Evolutionary conservation across 2,329 filamentous ascomycete genomes (phyloP).

Genomic region (Microsporum canis): DNA sequence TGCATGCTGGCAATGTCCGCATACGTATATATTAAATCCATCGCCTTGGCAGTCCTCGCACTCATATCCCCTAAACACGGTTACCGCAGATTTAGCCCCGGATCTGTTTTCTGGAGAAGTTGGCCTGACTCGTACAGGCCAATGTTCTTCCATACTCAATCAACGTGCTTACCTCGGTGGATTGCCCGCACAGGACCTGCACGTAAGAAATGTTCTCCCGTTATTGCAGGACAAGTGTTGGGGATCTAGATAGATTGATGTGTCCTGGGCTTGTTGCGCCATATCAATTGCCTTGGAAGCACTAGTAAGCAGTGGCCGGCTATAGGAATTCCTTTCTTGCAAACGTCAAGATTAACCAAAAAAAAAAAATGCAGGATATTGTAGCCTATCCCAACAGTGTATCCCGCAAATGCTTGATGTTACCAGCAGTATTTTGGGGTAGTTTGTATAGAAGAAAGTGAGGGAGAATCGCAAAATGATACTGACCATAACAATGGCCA

Average conservation of each 20-base stretch:
- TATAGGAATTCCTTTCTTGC: neutral
- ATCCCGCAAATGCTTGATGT: too few species aligned
- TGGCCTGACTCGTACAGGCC: too few species aligned
- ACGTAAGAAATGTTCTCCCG: slow-evolving; percentile 25
- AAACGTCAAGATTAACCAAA: too few species aligned
- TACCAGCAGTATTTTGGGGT: too few species aligned
- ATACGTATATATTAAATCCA: slow-evolving; percentile 8
- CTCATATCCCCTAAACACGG: slow-evolving; percentile 3
- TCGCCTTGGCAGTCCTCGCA: slow-evolving; percentile 10
- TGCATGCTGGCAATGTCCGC: slow-evolving; percentile 6
- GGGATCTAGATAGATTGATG: slow-evolving; percentile 20
- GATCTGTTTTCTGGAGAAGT: too few species aligned
- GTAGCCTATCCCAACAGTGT: too few species aligned
- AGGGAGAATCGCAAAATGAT: too few species aligned
- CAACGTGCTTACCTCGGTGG: slow-evolving; percentile 25
- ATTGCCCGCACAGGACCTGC: slow-evolving; percentile 28
- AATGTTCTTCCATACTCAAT: too few species aligned
- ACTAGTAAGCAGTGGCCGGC: neutral
- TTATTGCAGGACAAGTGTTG: slow-evolving; percentile 25
- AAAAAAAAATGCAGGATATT: too few species aligned
- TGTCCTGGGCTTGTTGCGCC: neutral
- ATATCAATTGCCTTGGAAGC: neutral
- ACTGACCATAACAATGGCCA: neutral
- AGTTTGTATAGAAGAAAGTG: too few species aligned
- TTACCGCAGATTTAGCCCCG: neutral